Conservation (phyloP, 1,284 basidiomycete genomes). For the Ganoderma lucidum region DNA sequence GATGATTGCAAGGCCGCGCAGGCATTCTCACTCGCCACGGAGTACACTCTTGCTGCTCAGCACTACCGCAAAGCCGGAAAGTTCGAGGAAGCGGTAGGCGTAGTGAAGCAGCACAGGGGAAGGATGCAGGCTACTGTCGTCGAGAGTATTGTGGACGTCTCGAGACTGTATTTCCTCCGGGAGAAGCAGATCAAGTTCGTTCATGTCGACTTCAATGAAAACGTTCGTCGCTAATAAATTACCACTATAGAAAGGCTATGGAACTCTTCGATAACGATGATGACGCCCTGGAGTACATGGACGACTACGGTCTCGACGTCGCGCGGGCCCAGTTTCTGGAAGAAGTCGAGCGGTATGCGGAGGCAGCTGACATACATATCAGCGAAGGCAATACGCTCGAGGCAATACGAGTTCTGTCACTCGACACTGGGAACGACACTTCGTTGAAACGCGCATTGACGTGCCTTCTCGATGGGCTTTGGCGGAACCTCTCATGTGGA, state of each 20-base stretch:
- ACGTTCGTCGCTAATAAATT: too few species aligned
- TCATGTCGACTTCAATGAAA: background rate
- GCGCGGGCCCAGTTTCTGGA: conserved; percentile 61
- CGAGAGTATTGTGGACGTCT: conserved; percentile 54
- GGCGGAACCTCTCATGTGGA: conserved; percentile 40
- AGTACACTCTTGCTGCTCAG: conserved; percentile 54
- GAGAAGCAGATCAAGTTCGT: conserved; percentile 54
- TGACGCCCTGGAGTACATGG: conserved; percentile 64
- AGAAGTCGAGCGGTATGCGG: conserved; percentile 49
- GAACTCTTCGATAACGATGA: conserved; percentile 59
- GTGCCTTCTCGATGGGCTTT: conserved; percentile 39
- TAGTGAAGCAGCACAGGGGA: conserved; percentile 47
- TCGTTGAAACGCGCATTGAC: conserved; percentile 33
- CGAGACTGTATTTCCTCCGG: conserved; percentile 60
- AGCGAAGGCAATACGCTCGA: conserved; percentile 56
- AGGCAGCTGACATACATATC: conserved; percentile 66
- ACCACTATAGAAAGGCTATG: conserved; percentile 50
- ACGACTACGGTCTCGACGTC: conserved; percentile 61
- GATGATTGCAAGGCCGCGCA: conserved; percentile 54
- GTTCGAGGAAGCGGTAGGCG: conserved; percentile 62
- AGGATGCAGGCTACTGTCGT: conserved; percentile 46
- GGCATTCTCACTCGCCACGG: conserved; percentile 51
- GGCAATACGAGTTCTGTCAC: conserved; percentile 57
- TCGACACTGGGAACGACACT: conserved; percentile 37
- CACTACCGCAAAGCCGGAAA: conserved; percentile 56